These are phyloP conservation scores for Epichloe festucae DNA, from an alignment of 2,329 filamentous ascomycete genomes.

Conservation along the genomic window DNA sequence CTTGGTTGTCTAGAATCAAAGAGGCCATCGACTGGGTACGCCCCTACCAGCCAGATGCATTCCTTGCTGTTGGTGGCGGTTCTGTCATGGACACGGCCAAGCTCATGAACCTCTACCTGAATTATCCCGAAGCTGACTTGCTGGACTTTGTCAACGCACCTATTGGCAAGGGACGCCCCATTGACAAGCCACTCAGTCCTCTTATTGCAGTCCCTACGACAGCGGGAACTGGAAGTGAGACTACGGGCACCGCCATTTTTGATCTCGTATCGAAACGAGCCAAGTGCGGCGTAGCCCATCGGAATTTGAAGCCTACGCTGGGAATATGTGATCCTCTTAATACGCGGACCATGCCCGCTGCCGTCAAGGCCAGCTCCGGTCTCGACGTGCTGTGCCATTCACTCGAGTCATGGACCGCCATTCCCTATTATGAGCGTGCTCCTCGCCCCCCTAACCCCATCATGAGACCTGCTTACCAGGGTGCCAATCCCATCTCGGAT, in stretches of 20 bases:
- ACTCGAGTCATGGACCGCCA: slow-evolving; percentile 94
- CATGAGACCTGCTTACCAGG: slow-evolving; percentile 85
- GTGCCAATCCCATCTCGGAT: slow-evolving; percentile 93
- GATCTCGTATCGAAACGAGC: slow-evolving; percentile 80
- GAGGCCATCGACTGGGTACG: slow-evolving; percentile 83
- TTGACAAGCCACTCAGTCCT: slow-evolving; percentile 56
- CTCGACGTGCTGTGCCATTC: slow-evolving; percentile 92
- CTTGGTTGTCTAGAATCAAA: slow-evolving; percentile 46
- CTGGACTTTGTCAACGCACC: slow-evolving; percentile 97
- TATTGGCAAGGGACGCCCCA: slow-evolving; percentile 70
- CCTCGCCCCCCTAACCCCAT: slow-evolving; percentile 90
- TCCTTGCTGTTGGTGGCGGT: slow-evolving; percentile 77
- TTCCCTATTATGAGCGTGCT: slow-evolving; percentile 76
- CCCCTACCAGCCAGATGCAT: slow-evolving; percentile 70
- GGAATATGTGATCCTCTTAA: slow-evolving; percentile 81
- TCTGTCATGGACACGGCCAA: slow-evolving; percentile 98
- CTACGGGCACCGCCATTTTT: slow-evolving; percentile 95
- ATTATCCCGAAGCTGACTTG: slow-evolving; percentile 84
- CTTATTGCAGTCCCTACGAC: slow-evolving; percentile 78
- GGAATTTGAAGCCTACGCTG: slow-evolving; percentile 87
- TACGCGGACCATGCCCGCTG: slow-evolving; percentile 88
- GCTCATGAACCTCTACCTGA: slow-evolving; percentile 92
- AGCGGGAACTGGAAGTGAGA: slow-evolving; percentile 80
- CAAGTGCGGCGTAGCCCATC: slow-evolving; percentile 92
- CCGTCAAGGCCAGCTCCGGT: slow-evolving; percentile 83